Conservation (phyloP, 1,284 basidiomycete genomes). For the Mycena sp. region DNA sequence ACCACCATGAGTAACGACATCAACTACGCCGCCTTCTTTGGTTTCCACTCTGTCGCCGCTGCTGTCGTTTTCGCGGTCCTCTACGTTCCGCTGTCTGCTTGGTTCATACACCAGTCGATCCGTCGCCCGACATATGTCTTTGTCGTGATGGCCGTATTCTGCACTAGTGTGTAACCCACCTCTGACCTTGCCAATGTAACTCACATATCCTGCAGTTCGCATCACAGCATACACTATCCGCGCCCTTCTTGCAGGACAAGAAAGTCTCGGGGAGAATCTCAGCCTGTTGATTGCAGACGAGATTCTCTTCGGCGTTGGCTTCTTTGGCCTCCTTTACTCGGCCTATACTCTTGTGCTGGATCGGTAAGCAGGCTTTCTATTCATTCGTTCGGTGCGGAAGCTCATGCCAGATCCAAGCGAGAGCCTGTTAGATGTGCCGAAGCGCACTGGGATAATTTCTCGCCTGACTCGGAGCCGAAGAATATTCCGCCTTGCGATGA, state of each 20-base stretch:
- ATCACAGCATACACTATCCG: constrained; percentile 45
- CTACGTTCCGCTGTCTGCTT: constrained; percentile 49
- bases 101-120: constrained; percentile 50
- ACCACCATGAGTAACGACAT: neutral
- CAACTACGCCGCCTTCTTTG: constrained; percentile 50
- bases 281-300: constrained; percentile 43
- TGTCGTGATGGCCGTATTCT: constrained; percentile 55
- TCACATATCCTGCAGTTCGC: constrained; percentile 41
- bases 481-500: constrained; percentile 45
- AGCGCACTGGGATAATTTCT: constrained; percentile 18
- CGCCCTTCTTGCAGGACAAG: constrained; percentile 39
- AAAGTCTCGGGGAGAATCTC: constrained; percentile 40
- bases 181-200: neutral
- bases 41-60: constrained; percentile 54
- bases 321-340: constrained; percentile 52
- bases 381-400: neutral
- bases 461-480: constrained; percentile 42
- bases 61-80: constrained; percentile 56
- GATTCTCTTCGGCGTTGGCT: constrained; percentile 48
- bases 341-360: constrained; percentile 50
- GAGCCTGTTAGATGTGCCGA: constrained; percentile 33
- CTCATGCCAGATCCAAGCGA: constrained; percentile 20
- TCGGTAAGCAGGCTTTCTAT: constrained; percentile 36
- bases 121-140: constrained; percentile 51
- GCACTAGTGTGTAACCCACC: constrained; percentile 48